Evolutionary conservation across 192 early-diverging fungal species (phyloP).

Genomic region (Phlyctochytrium bullatum): DNA sequence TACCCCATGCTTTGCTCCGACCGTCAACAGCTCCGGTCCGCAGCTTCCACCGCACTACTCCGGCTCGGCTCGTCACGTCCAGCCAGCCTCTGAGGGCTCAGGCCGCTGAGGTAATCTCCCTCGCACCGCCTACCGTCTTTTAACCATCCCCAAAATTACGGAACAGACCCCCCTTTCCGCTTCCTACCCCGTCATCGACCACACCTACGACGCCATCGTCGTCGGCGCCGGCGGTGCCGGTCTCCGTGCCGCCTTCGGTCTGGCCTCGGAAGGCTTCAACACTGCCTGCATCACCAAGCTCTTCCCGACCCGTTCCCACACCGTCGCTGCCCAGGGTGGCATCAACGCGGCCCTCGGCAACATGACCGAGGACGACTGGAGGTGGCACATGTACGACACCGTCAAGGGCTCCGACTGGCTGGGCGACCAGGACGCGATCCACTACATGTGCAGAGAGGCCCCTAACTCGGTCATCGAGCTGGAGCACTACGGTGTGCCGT

Average conservation of each 20-base stretch:
- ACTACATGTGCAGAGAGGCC: conserved; percentile 99
- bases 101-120: conserved; percentile 56
- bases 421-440: conserved; percentile 99
- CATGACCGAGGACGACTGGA: conserved; percentile 99
- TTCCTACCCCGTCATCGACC: conserved; percentile 95
- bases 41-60: conserved; percentile 65
- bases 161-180: conserved; percentile 45
- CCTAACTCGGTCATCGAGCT: conserved; percentile 93
- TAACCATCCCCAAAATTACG: background rate
- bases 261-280: conserved; percentile 83
- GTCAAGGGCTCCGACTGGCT: conserved; percentile 99
- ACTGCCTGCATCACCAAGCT: conserved; percentile 98
- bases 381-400: conserved; percentile 99
- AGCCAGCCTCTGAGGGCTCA: conserved; percentile 73
- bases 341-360: conserved; percentile 99
- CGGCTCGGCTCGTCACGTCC: conserved; percentile 65
- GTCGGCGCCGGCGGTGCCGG: conserved; percentile 98
- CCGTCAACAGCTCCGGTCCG: conserved; percentile 27
- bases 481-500: conserved; percentile 97
- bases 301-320: conserved; percentile 98
- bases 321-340: conserved; percentile 98
- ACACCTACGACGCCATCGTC: conserved; percentile 98
- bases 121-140: background rate
- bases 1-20: no score
- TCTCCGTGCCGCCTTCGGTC: conserved; percentile 95